Conservation (phyloP, 225 moss, liverwort and hornwort genomes). For the Bryoerythrophyllum caledonicum region DNA sequence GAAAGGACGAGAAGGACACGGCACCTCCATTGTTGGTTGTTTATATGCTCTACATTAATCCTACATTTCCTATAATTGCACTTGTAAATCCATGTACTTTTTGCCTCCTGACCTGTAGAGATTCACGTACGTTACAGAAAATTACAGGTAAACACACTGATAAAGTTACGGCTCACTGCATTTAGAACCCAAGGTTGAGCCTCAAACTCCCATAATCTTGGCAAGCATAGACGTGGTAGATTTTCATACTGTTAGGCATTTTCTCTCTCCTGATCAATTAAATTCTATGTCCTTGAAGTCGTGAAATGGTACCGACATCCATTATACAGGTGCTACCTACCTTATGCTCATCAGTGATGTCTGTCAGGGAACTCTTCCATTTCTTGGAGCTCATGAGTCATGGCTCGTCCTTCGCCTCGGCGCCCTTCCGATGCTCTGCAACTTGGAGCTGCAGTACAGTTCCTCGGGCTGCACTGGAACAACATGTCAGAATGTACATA, state of each 20-base stretch:
- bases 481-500: slow-evolving; percentile 24
- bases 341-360: slow-evolving; percentile 12
- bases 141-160: no score
- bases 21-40: slow-evolving; percentile 17
- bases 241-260: no score
- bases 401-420: slow-evolving; percentile 12
- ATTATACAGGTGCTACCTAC: slow-evolving; percentile 4
- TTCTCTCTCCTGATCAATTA: no score
- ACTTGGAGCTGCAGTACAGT: neutral
- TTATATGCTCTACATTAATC: slow-evolving; percentile 1
- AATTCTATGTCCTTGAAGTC: no score
- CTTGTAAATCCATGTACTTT: slow-evolving; percentile 2
- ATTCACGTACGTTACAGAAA: no score
- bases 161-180: no score
- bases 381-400: neutral
- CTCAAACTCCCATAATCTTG: no score
- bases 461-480: neutral
- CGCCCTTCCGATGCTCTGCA: slow-evolving; percentile 23
- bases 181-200: no score
- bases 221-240: no score
- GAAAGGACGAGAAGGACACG: slow-evolving; percentile 24
- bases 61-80: neutral
- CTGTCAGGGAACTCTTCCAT: neutral
- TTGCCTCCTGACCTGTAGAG: neutral
- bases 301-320: slow-evolving; percentile 17